A percentile compares a stretch with the other conserved stretches of the same genome.
phyloP scores from a whole-genome alignment of 83 land plant genomes.

The Thuja plicata region DNA sequence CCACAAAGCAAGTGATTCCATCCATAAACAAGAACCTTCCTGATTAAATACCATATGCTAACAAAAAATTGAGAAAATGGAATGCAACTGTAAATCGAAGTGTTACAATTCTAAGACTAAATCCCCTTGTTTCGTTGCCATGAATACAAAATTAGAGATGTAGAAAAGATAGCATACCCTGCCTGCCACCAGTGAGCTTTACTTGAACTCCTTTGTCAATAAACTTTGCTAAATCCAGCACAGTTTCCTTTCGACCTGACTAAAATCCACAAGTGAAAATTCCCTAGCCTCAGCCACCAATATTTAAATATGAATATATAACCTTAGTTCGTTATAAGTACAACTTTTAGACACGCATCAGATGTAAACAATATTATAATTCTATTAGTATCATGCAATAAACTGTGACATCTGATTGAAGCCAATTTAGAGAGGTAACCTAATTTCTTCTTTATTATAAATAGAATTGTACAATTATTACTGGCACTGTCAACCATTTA shows the following conservation, averaged over 20 bases:
- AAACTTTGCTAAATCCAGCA: conserved; percentile 86
- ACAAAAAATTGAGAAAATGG: not conserved
- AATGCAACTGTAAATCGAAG: not conserved
- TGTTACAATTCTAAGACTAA: not conserved
- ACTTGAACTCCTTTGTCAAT: conserved; percentile 94
- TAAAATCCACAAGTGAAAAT: conserved; percentile 21
- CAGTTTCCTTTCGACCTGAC: conserved; percentile 94
- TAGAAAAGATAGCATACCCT: conserved; percentile 40
- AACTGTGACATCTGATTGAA: not conserved
- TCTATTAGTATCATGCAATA: not conserved
- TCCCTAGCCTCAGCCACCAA: not conserved
- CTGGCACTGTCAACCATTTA: not conserved
- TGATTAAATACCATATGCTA: not conserved
- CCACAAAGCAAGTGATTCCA: not conserved
- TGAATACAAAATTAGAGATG: not conserved
- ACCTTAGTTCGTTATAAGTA: not conserved
- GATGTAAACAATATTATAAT: not conserved
- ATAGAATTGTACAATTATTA: not conserved
- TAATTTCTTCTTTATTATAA: not conserved
- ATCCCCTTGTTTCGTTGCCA: not conserved
- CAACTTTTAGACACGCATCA: not conserved
- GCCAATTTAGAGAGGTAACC: not conserved
- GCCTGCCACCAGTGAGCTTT: conserved; percentile 92
- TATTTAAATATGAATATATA: not conserved
- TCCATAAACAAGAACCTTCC: not conserved